Base-by-base conservation (phyloP, 2,329 filamentous ascomycete genomes). In the Dactylellina cionopaga region DNA sequence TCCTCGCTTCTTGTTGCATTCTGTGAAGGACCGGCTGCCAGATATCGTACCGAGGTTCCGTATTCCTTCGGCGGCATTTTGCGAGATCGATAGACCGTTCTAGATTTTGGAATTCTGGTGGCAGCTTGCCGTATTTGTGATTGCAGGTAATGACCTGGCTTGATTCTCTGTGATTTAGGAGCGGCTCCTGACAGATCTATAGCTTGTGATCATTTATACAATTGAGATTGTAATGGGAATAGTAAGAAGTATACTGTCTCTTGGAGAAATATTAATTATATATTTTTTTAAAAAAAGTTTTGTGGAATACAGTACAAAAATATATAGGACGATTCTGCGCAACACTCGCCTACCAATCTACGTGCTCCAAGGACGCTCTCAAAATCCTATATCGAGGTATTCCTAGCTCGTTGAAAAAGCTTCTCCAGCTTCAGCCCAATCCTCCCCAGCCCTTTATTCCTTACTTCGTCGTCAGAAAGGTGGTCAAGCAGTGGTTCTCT, bases 371-470 rank as follows among this genome's bases (percentile, higher is more conserved):
- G 9, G n/a, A 6, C 31, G 13, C n/a, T 9, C 3, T 6, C 4
- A 19, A 43, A 31, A 44, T 39, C 1, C 58, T 69, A 69, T 31
- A n/a, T 55, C 27, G 49, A 35, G 19, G 51, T n/a, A 25, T 22
- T 56, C 33, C 27, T 29, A 15, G 17, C 39, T 31, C 41, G 47
- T 11, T 25, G 44, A 1, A 13, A 2, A 27, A 33, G 43, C 13
- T 43, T 27, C 24, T 71, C 44, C 15, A 71, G 11, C 6, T 15
- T 49, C n/a, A 72, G 41, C 5, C 68, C 68, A 13, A 72, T 27
- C 22, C 49, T 64, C 9, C 68, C 68, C 46, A 72, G 29, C 2
- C 68, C 68, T 11, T 72, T 43, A 24, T 64, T 72, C 43, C 68
- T 6, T 19, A 72, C 68, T 33, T 72, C 68, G 2, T 59, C 29